Conservation (phyloP, 441 rosid genomes). For the Euphorbia celastroides region DNA sequence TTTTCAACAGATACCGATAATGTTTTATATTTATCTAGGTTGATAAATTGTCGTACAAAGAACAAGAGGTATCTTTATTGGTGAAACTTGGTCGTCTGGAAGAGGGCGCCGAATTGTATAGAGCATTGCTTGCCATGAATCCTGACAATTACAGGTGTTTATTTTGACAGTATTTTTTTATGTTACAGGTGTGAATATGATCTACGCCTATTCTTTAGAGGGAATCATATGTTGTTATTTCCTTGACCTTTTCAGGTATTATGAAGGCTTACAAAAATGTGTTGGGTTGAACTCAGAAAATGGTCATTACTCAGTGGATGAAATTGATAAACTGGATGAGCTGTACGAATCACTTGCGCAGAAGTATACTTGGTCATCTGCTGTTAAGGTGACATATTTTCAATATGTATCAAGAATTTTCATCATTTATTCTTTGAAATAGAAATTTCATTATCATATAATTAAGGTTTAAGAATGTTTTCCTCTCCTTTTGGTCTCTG, state of each 20-base stretch:
- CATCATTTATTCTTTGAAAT: not conserved
- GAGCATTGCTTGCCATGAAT: slow-evolving; percentile 75
- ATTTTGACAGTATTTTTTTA: slow-evolving; percentile 7
- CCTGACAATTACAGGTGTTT: slow-evolving; percentile 96
- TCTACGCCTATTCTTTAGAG: not conserved
- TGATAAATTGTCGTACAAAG: slow-evolving; percentile 75
- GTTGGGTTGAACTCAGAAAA: slow-evolving; percentile 53
- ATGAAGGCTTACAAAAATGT: slow-evolving; percentile 94
- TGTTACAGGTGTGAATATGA: not conserved
- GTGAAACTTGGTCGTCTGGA: slow-evolving; percentile 68
- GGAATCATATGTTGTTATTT: slow-evolving; percentile 6
- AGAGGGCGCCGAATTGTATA: slow-evolving; percentile 75
- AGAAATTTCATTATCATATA: not conserved
- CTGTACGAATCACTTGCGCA: slow-evolving; percentile 71
- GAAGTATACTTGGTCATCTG: slow-evolving; percentile 86
- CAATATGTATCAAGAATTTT: not conserved
- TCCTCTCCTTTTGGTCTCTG: slow-evolving; percentile 2
- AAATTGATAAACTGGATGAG: slow-evolving; percentile 66
- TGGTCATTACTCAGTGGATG: slow-evolving; percentile 62
- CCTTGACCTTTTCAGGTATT: slow-evolving; percentile 52
- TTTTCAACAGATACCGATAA: slow-evolving; percentile 19
- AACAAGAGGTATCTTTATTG: slow-evolving; percentile 84
- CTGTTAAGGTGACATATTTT: slow-evolving; percentile 87
- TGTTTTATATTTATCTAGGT: slow-evolving; percentile 45
- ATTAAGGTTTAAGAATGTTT: not conserved